Conservation (phyloP, 805 yeast species). For the Candida boidinii region DNA sequence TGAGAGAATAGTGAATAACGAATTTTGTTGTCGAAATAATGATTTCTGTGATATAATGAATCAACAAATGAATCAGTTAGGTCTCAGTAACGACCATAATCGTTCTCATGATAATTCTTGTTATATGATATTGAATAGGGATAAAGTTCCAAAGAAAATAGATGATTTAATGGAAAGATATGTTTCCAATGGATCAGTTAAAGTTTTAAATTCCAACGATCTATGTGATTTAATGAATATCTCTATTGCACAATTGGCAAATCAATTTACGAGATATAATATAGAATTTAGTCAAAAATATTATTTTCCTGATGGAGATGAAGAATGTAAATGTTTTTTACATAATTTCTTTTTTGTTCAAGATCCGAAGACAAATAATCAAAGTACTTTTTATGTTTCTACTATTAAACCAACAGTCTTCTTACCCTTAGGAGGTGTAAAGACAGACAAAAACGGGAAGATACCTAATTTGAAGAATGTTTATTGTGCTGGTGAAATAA, state of each 20-base stretch:
- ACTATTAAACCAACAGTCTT: slow-evolving; percentile 8
- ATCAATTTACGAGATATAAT: not conserved
- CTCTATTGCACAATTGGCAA: not conserved
- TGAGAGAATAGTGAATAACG: slow-evolving; percentile 5
- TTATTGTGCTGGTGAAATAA: slow-evolving; percentile 59
- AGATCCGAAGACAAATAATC: too few relatives aligned
- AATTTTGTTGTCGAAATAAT: slow-evolving; percentile 3
- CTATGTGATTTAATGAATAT: not conserved
- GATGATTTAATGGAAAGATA: not conserved
- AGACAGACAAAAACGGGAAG: slow-evolving; percentile 31
- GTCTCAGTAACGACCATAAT: slow-evolving; percentile 5
- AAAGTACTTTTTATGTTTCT: not conserved
- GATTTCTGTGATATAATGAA: slow-evolving; percentile 7
- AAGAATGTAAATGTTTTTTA: slow-evolving; percentile 2
- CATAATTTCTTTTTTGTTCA: too few relatives aligned
- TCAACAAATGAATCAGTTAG: slow-evolving; percentile 2
- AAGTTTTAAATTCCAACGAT: not conserved
- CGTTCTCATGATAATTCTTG: not conserved
- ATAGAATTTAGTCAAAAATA: not conserved
- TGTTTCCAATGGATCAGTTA: not conserved
- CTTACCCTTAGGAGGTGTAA: slow-evolving; percentile 50
- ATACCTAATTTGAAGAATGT: slow-evolving; percentile 23
- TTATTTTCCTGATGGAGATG: slow-evolving; percentile 1
- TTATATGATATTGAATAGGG: not conserved
- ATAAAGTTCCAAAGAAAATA: not conserved